These are phyloP conservation scores for Coemansia sp. DNA, from an alignment of 192 early-diverging fungal species.

Conservation along the genomic window DNA sequence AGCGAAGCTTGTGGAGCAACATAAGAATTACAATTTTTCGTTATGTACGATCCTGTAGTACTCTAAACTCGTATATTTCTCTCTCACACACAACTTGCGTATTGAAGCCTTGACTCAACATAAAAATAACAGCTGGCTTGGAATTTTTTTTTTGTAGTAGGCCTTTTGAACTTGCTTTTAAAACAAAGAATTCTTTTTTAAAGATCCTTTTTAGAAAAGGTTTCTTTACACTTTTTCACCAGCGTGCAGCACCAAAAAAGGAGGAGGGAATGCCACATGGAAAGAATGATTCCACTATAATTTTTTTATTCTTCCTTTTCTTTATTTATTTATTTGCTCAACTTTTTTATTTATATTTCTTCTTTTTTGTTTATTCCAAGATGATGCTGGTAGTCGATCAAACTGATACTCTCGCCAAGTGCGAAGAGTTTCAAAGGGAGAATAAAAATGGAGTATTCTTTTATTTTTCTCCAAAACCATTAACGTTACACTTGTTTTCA, in stretches of 20 bases:
- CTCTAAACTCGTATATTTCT: too few species aligned
- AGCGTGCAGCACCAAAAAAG: neutral
- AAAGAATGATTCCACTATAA: neutral
- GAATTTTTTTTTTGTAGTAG: too few species aligned
- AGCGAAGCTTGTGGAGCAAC: neutral
- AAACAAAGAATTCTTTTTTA: too few species aligned
- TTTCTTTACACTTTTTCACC: too few species aligned
- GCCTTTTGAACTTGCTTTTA: too few species aligned
- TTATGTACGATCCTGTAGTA: neutral
- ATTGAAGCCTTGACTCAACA: neutral
- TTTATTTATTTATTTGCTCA: neutral
- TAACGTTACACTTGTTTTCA: neutral
- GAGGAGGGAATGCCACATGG: neutral
- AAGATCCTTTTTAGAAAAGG: too few species aligned
- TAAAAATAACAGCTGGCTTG: too few species aligned
- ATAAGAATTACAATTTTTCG: neutral
- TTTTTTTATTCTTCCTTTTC: neutral
- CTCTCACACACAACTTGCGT: neutral
- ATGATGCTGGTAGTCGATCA: neutral
- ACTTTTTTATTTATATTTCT: neutral
- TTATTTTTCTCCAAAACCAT: neutral
- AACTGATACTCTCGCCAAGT: slow-evolving; percentile 2
- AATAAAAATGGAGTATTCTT: neutral
- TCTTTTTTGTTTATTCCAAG: neutral
- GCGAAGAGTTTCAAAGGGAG: neutral